These are phyloP conservation scores for Leccinum rimulosum DNA, from an alignment of 768 basidiomycete species.

Conservation along the genomic window DNA sequence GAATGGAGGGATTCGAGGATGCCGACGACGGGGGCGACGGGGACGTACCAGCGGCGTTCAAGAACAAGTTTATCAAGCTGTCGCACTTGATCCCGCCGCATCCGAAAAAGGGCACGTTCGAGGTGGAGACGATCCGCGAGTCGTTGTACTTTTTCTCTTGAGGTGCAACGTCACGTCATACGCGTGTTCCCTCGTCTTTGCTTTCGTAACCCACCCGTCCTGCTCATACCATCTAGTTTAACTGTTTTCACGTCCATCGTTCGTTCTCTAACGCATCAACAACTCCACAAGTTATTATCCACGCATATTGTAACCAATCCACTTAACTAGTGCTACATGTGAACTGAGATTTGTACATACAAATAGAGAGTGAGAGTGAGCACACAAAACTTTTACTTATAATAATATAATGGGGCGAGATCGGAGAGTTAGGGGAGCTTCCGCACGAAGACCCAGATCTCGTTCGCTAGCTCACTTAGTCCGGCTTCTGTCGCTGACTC, in stretches of 20 bases:
- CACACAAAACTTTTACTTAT: too few species aligned
- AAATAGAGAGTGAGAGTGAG: too few species aligned
- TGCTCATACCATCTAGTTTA: not conserved
- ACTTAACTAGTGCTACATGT: conserved; percentile 1
- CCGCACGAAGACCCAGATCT: too few species aligned
- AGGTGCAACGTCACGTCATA: not conserved
- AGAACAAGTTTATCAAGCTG: conserved; percentile 70
- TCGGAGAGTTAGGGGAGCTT: too few species aligned
- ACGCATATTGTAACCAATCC: conserved; percentile 19
- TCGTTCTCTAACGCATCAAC: not conserved
- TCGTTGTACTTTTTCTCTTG: conserved; percentile 95
- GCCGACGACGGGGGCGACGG: conserved; percentile 20
- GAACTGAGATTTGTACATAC: too few species aligned
- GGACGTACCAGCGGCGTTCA: conserved; percentile 25
- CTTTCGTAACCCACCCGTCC: not conserved
- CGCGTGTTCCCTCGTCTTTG: not conserved
- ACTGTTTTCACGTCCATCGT: not conserved
- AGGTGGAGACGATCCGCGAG: conserved; percentile 76
- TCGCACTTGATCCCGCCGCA: conserved; percentile 74
- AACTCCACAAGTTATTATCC: conserved; percentile 5
- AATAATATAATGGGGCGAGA: too few species aligned
- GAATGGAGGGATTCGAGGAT: not conserved
- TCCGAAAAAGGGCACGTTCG: conserved; percentile 82
- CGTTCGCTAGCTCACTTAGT: too few species aligned
- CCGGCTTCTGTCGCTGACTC: too few species aligned